These are phyloP conservation scores for Mortierella sp. DNA, from an alignment of 371 early-diverging fungal species.

Conservation along the genomic window DNA sequence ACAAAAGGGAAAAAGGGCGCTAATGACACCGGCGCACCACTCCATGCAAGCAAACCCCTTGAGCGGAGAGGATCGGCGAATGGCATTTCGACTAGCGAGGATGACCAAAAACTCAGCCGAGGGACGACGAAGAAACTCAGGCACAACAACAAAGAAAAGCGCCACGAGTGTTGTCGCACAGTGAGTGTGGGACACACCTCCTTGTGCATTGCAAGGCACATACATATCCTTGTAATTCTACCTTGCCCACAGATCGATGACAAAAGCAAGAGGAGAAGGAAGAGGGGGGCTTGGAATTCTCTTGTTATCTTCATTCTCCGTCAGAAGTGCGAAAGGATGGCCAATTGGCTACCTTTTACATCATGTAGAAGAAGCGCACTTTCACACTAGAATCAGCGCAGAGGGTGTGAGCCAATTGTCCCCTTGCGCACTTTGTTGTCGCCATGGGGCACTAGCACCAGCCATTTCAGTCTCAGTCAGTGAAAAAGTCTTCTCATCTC, in stretches of 20 bases:
- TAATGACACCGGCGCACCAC: background rate
- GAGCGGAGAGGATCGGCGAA: constrained; percentile 15
- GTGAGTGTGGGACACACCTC: too few relatives aligned
- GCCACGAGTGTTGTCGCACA: constrained; percentile 7
- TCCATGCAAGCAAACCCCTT: constrained; percentile 6
- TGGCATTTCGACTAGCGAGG: background rate
- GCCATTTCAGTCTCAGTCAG: constrained; percentile 1
- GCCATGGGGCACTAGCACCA: background rate
- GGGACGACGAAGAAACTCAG: background rate
- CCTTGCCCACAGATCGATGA: background rate
- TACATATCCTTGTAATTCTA: too few relatives aligned
- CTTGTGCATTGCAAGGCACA: background rate
- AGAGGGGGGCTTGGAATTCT: constrained; percentile 5
- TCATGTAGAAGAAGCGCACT: too few relatives aligned
- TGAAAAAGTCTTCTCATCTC: background rate
- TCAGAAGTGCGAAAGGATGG: background rate
- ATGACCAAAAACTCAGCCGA: background rate
- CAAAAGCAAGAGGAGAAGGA: background rate
- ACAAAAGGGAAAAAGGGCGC: background rate
- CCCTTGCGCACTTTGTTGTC: background rate
- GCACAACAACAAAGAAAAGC: background rate
- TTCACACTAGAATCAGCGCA: background rate
- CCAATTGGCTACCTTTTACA: too few relatives aligned
- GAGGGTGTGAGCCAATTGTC: background rate
- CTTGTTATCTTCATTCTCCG: background rate